Evolutionary conservation across 257 asterid genomes (phyloP).

Genomic region (Cynanchum wilfordii): DNA sequence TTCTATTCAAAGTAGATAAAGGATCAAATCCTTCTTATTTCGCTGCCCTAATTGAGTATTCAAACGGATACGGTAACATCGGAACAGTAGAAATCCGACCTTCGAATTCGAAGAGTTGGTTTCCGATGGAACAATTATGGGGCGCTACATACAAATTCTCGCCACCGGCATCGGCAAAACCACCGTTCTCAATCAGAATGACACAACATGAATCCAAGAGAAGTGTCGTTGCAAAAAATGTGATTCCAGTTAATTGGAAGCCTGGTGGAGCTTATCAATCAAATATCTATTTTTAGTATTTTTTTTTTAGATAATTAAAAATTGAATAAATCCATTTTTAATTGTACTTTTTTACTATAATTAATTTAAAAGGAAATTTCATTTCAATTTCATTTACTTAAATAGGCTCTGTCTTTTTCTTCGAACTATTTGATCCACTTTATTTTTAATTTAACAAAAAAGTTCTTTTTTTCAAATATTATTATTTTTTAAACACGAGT

Average conservation of each 20-base stretch:
- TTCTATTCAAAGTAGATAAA: constrained; percentile 21
- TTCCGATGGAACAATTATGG: constrained; percentile 18
- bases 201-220: not conserved
- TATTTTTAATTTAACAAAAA: too few species aligned
- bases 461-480: too few species aligned
- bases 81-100: constrained; percentile 13
- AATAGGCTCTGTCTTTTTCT: too few species aligned
- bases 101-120: constrained; percentile 7
- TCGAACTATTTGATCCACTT: too few species aligned
- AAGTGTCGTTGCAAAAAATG: constrained; percentile 4
- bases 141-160: constrained; percentile 21
- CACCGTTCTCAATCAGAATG: constrained; percentile 26
- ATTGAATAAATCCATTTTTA: too few species aligned
- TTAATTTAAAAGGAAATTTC: too few species aligned
- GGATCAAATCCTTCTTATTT: constrained; percentile 22
- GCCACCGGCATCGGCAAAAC: not conserved
- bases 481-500: too few species aligned
- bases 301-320: too few species aligned
- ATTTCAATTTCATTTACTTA: too few species aligned
- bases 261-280: constrained; percentile 9
- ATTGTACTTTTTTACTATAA: too few species aligned
- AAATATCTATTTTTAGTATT: not conserved
- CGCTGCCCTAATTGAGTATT: not conserved
- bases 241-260: constrained; percentile 14
- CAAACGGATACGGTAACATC: constrained; percentile 27